Evolutionary conservation across 2,329 filamentous ascomycete genomes (phyloP), one percentile per base, ranked within the genome.

Genomic region (Ophiostoma australiae): DNA sequence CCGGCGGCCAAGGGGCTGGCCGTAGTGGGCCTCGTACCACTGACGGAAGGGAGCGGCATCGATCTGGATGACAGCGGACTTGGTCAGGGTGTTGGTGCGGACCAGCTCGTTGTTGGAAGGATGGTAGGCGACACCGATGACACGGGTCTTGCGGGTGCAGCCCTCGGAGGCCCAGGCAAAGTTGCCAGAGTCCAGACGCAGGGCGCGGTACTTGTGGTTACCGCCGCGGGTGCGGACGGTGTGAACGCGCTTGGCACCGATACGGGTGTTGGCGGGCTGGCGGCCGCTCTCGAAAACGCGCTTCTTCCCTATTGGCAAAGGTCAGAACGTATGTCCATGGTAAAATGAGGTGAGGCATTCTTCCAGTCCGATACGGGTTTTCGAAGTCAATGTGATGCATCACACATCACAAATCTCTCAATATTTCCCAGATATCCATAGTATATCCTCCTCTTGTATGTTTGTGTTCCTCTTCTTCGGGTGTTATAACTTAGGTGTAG

Each of bases 1-100:
- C 85, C 91, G 91, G 80, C 94, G 92, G 83, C 95, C 95, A 76
- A 99, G 82, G 79, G 87, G 79, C 84, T 92, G 88, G 82, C 95
- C 95, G 89, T 99, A 99, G 91, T 99, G 95, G 78, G 95, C 93
- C 90, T 99, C 95, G 86, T 97, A 99, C 95, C 95, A 99, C 87
- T 98, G 94, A 83, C 95, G 89, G 92, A 99, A 99, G 78, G 95
- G 95, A 76, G 95, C 93, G 79, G 96, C 95, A 84, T 99, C 95
- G 85, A 99, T 87, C 89, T 99, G 95, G 83, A 99, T 92, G 81
- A 99, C 92, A 86, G 95, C 95, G 81, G 93, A 93, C 87, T 94
- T 96, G 89, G 95, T 99, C 83, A 99, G 89, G 87, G 95, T 98
- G 91, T 99, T 99, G 85, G 95, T 99, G 82, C 95, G 95, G 88